These are phyloP conservation scores for Nicotiana knightiana DNA, from an alignment of 257 asterid genomes.

Conservation along the genomic window DNA sequence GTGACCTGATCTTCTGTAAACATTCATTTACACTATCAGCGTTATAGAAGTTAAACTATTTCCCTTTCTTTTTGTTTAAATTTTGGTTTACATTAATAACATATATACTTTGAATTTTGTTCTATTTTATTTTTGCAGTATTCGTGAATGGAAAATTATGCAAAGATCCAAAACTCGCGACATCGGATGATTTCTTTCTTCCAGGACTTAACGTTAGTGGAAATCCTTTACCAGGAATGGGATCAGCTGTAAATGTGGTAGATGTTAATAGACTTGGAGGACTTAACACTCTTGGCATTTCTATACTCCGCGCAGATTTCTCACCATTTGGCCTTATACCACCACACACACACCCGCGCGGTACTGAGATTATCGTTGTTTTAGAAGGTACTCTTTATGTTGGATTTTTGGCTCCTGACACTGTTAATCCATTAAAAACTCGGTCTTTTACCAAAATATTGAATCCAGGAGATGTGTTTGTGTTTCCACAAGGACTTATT, in stretches of 20 bases:
- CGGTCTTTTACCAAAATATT: background rate
- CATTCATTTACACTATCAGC: background rate
- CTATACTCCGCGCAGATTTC: background rate
- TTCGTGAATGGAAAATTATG: conserved; percentile 10
- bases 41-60: background rate
- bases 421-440: background rate
- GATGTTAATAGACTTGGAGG: background rate
- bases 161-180: conserved; percentile 9
- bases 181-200: background rate
- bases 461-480: background rate
- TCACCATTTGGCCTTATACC: background rate
- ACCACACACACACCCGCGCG: conserved; percentile 10
- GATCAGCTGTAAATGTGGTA: background rate
- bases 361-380: background rate
- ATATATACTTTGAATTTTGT: no score
- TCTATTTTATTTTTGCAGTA: background rate
- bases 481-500: conserved; percentile 8
- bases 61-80: background rate
- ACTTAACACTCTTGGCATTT: conserved; percentile 2
- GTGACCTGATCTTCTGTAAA: background rate
- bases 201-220: conserved; percentile 1
- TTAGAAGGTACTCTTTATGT: background rate
- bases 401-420: background rate
- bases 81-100: no score
- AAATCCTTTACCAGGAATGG: background rate